Percentiles rank a stretch among this genome's conserved stretches.
Conservation (phyloP, 1,284 basidiomycete species). For the Grifola frondosa region DNA sequence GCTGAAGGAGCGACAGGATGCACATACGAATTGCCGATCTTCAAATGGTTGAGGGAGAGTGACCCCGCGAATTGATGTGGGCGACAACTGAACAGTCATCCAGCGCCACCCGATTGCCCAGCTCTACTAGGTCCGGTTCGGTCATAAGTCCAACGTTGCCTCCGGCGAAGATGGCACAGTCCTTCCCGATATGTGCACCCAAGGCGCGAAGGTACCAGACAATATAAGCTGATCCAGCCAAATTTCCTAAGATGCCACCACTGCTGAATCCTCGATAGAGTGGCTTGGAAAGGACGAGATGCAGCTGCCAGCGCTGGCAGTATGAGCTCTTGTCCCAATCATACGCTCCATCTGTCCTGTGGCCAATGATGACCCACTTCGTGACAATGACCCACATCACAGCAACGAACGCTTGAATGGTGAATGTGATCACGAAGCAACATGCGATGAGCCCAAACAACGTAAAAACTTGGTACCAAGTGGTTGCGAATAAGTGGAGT, state of each 20-base stretch:
- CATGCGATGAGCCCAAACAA: slow-evolving; percentile 38
- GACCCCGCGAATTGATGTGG: slow-evolving; percentile 21
- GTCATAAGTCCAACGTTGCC: slow-evolving; percentile 20
- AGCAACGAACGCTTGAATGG: slow-evolving; percentile 35
- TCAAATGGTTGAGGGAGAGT: slow-evolving; percentile 18
- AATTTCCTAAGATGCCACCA: slow-evolving; percentile 15
- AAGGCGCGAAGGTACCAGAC: slow-evolving; percentile 19
- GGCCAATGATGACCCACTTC: slow-evolving; percentile 43
- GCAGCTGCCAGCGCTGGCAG: slow-evolving; percentile 23
- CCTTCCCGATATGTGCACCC: slow-evolving; percentile 18
- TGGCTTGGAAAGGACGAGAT: slow-evolving; percentile 19
- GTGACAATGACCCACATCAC: slow-evolving; percentile 37
- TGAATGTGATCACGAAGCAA: slow-evolving; percentile 38
- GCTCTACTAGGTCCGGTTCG: slow-evolving; percentile 20
- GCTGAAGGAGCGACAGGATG: neutral
- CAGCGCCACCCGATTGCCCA: slow-evolving; percentile 18
- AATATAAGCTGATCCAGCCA: slow-evolving; percentile 17
- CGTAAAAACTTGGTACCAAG: slow-evolving; percentile 38
- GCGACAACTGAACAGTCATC: slow-evolving; percentile 22
- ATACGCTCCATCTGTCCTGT: slow-evolving; percentile 21
- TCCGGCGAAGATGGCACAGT: slow-evolving; percentile 19
- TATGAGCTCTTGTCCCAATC: slow-evolving; percentile 23
- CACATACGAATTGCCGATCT: slow-evolving; percentile 15
- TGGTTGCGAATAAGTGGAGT: slow-evolving; percentile 32
- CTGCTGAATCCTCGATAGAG: slow-evolving; percentile 18